Evolutionary conservation across 2,329 filamentous ascomycete species (phyloP), one percentile per base, ranked within the genome.

Genomic region (Didymella pinodella): DNA sequence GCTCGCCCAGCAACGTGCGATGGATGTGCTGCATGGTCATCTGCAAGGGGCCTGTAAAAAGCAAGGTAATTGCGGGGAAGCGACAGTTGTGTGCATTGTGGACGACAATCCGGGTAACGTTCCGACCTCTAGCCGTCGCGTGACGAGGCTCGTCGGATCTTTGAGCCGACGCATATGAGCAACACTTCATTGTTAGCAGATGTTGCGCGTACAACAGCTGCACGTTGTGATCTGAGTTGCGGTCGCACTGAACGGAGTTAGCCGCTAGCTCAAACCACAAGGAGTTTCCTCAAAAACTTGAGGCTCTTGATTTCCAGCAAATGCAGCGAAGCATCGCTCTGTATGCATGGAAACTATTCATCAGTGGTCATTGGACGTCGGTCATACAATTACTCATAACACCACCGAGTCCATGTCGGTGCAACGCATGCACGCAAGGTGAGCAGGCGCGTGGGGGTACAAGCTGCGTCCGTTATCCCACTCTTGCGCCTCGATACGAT

Each of bases 11-110:
- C 69, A 70, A 62, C 52, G 65, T 64, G 65, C 71, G 65, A 66
- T 67, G 70, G 49, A 55, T 55, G 52, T 55, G 57, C 52, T 75
- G 72, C 75, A 76, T 75, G 73, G 74, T 75, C 70, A 74, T 70
- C 74, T 75, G 74, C 75, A 77, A 75, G 75, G 75, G 71, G 62
- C 32, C 67, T 63, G 60, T 63, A 63, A 64, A 66, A 70, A 69
- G 67, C 65, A 73, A 66, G 69, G 65, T 59, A 66, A 75, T 72
- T 77, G 75, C 75, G 75, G 75, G 75, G 75, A 76, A 77, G 64
- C 61, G 18, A 57, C 49, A 44, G 31, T 56, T 46, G 54, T 54
- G 49, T 36, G 62, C 60, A 59, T 63, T 43, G 67, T 67, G 63
- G 46, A 67, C 67, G 68, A 64, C 65, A 65, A 65, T 57, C 58